Evolutionary conservation across 768 basidiomycete species (phyloP).

Genomic region (Leccinum fibrillosum): DNA sequence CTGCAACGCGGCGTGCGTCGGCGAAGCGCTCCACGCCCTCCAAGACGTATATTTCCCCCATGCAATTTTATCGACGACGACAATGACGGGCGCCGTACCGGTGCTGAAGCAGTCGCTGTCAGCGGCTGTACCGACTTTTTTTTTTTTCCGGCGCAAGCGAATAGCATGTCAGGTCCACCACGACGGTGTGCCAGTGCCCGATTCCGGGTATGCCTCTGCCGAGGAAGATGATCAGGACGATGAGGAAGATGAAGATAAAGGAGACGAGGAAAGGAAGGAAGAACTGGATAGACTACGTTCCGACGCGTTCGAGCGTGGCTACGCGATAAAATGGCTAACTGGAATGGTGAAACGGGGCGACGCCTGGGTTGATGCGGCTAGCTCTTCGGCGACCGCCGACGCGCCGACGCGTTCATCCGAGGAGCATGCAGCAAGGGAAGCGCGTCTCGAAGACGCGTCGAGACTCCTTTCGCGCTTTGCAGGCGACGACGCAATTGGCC

Average conservation of each 20-base stretch:
- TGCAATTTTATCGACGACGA: constrained; percentile 9
- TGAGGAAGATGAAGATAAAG: constrained; percentile 13
- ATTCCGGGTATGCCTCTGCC: constrained; percentile 79
- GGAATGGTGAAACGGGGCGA: constrained; percentile 63
- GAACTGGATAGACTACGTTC: constrained; percentile 48
- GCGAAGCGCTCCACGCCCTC: constrained; percentile 42
- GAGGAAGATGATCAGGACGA: constrained; percentile 53
- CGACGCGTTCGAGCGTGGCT: constrained; percentile 65
- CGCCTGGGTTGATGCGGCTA: constrained; percentile 37
- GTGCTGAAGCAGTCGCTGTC: constrained; percentile 19
- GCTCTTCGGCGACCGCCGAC: constrained; percentile 8
- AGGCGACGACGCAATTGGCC: constrained; percentile 39
- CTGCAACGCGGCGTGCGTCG: constrained; percentile 36
- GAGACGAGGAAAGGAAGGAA: constrained; percentile 18
- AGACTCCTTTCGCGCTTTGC: constrained; percentile 53
- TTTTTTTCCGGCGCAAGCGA: constrained; percentile 28
- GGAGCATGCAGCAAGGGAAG: constrained; percentile 40
- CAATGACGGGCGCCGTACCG: constrained; percentile 4
- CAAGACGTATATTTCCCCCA: constrained; percentile 51
- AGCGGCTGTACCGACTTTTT: constrained; percentile 10
- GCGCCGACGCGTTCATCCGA: constrained; percentile 17
- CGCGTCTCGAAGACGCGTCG: constrained; percentile 55
- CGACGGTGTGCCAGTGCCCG: constrained; percentile 49
- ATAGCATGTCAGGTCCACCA: constrained; percentile 33
- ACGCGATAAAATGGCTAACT: constrained; percentile 72